Evolutionary conservation across 495 filamentous ascomycete species (phyloP), one percentile per base, ranked within the genome.

Genomic region (Neurospora sp.): DNA sequence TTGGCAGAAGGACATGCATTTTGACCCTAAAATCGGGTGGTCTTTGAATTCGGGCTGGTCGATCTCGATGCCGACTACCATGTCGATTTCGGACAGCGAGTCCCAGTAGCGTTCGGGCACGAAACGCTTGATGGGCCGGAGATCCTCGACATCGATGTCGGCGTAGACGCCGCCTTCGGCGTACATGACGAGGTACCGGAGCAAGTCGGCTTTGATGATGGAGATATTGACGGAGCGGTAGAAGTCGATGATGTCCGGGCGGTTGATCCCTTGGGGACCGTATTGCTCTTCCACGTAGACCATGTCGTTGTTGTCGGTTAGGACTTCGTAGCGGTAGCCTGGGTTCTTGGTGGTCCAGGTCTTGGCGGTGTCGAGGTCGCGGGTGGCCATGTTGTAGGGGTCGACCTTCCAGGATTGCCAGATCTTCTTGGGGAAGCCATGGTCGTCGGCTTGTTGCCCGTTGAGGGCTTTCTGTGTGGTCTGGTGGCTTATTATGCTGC

Each of bases 341-440:
- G 87, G 89, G 77, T 91, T 91, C 73, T 84, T 86, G 28, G 76
- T 76, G 2, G 83, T 86, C 89, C 89, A 91, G 2, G 88, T 86
- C 73, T 79, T 82, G 13, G 88, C 88, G 10, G 79, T 77, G 34
- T 75, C 74, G 31, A 80, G 78, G 73, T 91, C 88, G n/a, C 86
- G 81, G 42, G 84, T 79, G 59, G 85, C 87, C 72, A 90, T 88
- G 15, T 80, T 78, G 42, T 88, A 80, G 0, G 88, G 84, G 74
- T 87, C 84, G 43, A 86, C 82, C 75, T 90, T 89, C 89, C 89
- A 91, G 40, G 87, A 86, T 76, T 91, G 89, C 89, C 89, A 91
- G 70, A 91, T 88, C 76, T 80, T 80, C 48, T 75, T 74, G 43
- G 79, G 77, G 69, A 79, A 79, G 19, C 59, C 69, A 39, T 19